Evolutionary conservation across 768 basidiomycete species (phyloP).

Genomic region (Fibroporia radiculosa): DNA sequence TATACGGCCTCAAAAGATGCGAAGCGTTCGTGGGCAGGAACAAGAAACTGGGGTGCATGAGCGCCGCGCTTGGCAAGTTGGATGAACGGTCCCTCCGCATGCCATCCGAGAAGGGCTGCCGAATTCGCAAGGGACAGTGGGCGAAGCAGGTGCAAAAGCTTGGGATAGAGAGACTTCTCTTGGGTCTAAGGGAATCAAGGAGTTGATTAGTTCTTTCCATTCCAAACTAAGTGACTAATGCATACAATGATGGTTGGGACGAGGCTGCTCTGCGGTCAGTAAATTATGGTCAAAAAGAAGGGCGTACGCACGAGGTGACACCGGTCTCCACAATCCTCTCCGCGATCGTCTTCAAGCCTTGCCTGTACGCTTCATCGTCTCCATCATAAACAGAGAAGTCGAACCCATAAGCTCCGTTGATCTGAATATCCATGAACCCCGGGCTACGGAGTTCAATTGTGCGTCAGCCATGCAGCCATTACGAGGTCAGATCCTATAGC

Average conservation of each 20-base stretch:
- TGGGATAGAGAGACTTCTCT: slow-evolving; percentile 66
- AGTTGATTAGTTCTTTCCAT: not conserved
- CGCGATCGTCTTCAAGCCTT: slow-evolving; percentile 63
- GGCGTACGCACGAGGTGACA: slow-evolving; percentile 68
- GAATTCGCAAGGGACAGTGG: slow-evolving; percentile 58
- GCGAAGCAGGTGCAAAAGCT: slow-evolving; percentile 56
- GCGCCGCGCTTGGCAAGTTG: slow-evolving; percentile 78
- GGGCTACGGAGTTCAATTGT: slow-evolving; percentile 40
- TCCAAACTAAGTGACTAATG: not conserved
- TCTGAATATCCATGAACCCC: slow-evolving; percentile 81
- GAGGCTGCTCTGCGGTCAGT: slow-evolving; percentile 10
- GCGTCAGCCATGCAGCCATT: no score
- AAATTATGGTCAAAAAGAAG: slow-evolving; percentile 7
- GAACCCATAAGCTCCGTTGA: slow-evolving; percentile 85
- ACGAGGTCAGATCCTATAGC: no score
- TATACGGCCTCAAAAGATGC: slow-evolving; percentile 70
- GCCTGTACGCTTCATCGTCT: slow-evolving; percentile 57
- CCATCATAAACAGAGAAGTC: slow-evolving; percentile 81
- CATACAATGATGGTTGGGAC: slow-evolving; percentile 49
- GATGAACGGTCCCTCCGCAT: slow-evolving; percentile 87
- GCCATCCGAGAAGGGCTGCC: slow-evolving; percentile 81
- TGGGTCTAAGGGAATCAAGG: slow-evolving; percentile 47
- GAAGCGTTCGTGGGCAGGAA: slow-evolving; percentile 54
- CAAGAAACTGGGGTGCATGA: slow-evolving; percentile 62
- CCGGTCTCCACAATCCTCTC: slow-evolving; percentile 80